Base-by-base conservation (phyloP, 2,329 filamentous ascomycete species). In the Fusarium tricinctum region DNA sequence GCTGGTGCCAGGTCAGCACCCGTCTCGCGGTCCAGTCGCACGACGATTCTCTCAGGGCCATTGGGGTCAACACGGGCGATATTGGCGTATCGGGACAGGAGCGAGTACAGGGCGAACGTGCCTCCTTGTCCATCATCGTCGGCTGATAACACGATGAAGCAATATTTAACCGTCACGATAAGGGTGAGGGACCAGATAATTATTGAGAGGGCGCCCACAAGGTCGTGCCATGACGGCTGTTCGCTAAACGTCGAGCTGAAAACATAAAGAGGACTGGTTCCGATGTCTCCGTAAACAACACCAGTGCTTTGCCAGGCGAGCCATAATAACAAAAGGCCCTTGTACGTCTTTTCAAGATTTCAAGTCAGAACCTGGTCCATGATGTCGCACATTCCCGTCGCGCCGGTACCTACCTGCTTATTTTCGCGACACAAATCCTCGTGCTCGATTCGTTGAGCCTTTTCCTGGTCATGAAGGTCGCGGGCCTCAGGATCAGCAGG, bases 51-150 rank as follows among this genome's bases (percentile, higher is more conserved):
- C 71, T 85, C 82, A 49, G 73, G 73, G 42, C 65, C 67, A 40
- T 84, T 84, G 5, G 89, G 88, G 65, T 91, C 89, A 14, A 83
- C 80, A 47, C 85, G 83, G 15, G 85, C 82, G 60, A 92, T 90
- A 66, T 89, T 84, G 54, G 85, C 83, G 81, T 86, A 74, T 69
- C 88, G 81, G 6, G 88, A 85, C 3, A 92, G 82, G 15, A 92
- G 78, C 5, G 87, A 88, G 76, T 91, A 91, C 26, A 89, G 84
- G 30, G 86, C 87, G 76, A 92, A 92, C 0, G 89, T 91, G 30
- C 90, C 90, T 28, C 90, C 90, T 73, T 92, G 89, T 44, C 90
- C 90, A 73, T 92, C 89, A 64, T 92, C 89, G 75, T 92, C 89
- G 52, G 90, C 90, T 33, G 80, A 81, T 7, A 92, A 78, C 38